Conservation (phyloP, 2,329 filamentous ascomycete species). For the Alternaria sp. region DNA sequence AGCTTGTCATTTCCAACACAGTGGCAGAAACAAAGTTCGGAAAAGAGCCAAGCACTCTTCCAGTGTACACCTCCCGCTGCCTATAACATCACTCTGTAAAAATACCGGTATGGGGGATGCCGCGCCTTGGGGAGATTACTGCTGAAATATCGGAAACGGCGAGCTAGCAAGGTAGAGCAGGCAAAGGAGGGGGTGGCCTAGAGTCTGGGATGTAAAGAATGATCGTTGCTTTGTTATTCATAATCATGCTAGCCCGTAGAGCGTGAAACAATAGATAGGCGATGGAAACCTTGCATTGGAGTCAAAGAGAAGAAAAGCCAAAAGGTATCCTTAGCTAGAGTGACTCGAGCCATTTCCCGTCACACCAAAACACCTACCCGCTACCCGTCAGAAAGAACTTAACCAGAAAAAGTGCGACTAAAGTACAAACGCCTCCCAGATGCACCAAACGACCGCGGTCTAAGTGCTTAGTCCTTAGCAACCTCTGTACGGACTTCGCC, state of each 20-base stretch:
- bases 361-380: slow-evolving; percentile 30
- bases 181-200: neutral
- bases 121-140: neutral
- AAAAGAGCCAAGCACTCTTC: neutral
- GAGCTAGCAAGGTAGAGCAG: neutral
- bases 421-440: slow-evolving; percentile 26
- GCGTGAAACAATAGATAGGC: neutral
- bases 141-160: neutral
- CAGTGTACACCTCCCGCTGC: too few species aligned
- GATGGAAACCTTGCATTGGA: slow-evolving; percentile 1
- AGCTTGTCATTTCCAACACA: neutral
- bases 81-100: neutral
- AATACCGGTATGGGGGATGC: slow-evolving; percentile 9
- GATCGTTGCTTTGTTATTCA: slow-evolving; percentile 1
- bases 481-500: slow-evolving; percentile 43
- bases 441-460: slow-evolving; percentile 7
- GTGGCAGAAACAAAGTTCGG: neutral
- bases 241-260: neutral
- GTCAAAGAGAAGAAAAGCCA: slow-evolving; percentile 16
- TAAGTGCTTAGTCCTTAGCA: slow-evolving; percentile 33
- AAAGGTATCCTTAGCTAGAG: slow-evolving; percentile 27
- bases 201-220: neutral
- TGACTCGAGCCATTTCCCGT: slow-evolving; percentile 16
- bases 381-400: slow-evolving; percentile 13
- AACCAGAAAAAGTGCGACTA: slow-evolving; percentile 11